These are phyloP conservation scores for Amniculicola lignicola DNA, from an alignment of 495 filamentous ascomycete species.

Conservation along the genomic window DNA sequence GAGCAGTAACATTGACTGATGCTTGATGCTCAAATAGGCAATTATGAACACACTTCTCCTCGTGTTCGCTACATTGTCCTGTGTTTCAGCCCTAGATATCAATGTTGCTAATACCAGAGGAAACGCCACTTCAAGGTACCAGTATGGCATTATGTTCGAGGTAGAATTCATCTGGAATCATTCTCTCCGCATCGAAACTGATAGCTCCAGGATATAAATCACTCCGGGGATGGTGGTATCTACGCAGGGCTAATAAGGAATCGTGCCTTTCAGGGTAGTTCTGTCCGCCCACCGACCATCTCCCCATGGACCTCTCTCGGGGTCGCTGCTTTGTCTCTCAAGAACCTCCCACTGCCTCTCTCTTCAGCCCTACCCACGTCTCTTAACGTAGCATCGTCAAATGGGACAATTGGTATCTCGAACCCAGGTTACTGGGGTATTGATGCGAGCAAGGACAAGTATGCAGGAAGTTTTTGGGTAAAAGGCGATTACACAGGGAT, in stretches of 20 bases:
- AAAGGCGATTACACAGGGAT: slow-evolving; percentile 36
- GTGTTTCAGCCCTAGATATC: slow-evolving; percentile 30
- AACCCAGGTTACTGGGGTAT: slow-evolving; percentile 37
- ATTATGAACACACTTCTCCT: slow-evolving; percentile 10
- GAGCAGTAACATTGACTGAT: no score
- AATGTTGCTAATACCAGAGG: slow-evolving; percentile 49
- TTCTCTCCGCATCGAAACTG: neutral
- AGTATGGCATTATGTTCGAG: slow-evolving; percentile 63
- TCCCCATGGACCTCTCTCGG: slow-evolving; percentile 58
- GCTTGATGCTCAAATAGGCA: neutral
- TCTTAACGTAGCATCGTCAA: slow-evolving; percentile 49
- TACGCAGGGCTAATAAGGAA: slow-evolving; percentile 73
- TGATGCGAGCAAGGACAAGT: slow-evolving; percentile 32
- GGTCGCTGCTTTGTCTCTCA: slow-evolving; percentile 49
- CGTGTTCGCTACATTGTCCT: slow-evolving; percentile 11
- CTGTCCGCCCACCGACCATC: slow-evolving; percentile 37
- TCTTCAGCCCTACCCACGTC: slow-evolving; percentile 58
- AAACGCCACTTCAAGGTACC: slow-evolving; percentile 53
- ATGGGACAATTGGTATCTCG: slow-evolving; percentile 31
- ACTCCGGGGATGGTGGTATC: slow-evolving; percentile 72
- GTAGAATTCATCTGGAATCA: slow-evolving; percentile 39
- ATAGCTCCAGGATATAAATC: slow-evolving; percentile 60
- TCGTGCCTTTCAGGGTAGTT: slow-evolving; percentile 64
- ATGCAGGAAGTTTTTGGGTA: slow-evolving; percentile 42
- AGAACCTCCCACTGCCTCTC: slow-evolving; percentile 46